Evolutionary conservation across 2,329 filamentous ascomycete genomes (phyloP).

Genomic region (Chaetomium sp.): DNA sequence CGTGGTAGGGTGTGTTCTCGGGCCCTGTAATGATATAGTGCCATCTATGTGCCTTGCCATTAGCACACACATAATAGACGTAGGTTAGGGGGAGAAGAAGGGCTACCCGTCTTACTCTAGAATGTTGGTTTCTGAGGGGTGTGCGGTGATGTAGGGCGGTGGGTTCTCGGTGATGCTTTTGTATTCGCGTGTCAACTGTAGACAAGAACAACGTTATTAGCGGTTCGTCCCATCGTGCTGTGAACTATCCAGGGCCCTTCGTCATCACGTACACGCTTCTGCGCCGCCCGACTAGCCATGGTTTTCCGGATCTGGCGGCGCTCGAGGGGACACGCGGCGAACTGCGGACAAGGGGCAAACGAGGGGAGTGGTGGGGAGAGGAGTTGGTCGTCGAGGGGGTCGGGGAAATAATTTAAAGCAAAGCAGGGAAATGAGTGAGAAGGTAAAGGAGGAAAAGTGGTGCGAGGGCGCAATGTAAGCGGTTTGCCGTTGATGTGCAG

Average conservation of each 20-base stretch:
- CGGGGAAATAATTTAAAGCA: neutral
- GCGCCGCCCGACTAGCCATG: conserved; percentile 25
- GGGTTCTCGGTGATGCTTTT: conserved; percentile 64
- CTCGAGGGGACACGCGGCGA: neutral
- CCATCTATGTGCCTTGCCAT: conserved; percentile 50
- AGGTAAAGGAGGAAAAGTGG: neutral
- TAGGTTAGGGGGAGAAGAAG: neutral
- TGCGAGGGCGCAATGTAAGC: neutral
- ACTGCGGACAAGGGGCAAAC: neutral
- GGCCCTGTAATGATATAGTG: conserved; percentile 95
- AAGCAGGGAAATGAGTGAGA: neutral
- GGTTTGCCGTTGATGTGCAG: neutral
- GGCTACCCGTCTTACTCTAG: conserved; percentile 57
- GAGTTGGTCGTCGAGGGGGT: neutral
- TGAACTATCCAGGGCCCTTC: too few relatives aligned
- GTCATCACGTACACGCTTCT: conserved; percentile 23
- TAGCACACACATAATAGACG: too few relatives aligned
- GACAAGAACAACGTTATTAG: neutral
- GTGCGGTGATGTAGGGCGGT: conserved; percentile 80
- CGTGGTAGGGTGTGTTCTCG: conserved; percentile 86
- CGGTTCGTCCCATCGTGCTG: neutral
- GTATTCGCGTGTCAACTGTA: conserved; percentile 55
- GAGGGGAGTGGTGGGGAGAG: neutral
- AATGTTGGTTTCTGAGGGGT: conserved; percentile 86
- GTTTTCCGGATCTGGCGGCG: too few relatives aligned